Percentiles rank a stretch among this genome's conserved stretches.
Evolutionary conservation across 495 filamentous ascomycete species (phyloP).

Genomic region (Neurospora sp.): DNA sequence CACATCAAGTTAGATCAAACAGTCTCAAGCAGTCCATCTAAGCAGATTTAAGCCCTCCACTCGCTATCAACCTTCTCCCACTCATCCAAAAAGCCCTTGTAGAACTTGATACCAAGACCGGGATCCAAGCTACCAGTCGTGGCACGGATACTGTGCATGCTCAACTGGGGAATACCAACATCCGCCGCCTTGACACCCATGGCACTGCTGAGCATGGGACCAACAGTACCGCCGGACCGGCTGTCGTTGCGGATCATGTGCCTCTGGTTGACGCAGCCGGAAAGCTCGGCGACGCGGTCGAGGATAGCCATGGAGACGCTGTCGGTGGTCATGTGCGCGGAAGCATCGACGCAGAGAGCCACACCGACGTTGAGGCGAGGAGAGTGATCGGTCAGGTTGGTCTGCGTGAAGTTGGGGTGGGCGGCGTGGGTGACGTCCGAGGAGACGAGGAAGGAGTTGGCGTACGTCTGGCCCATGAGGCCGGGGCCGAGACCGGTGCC

Average conservation of each 20-base stretch:
- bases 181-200: constrained; percentile 84
- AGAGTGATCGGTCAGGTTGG: constrained; percentile 75
- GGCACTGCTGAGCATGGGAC: constrained; percentile 71
- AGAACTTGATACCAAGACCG: constrained; percentile 76
- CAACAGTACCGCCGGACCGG: constrained; percentile 85
- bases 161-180: constrained; percentile 83
- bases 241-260: constrained; percentile 94
- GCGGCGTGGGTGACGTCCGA: constrained; percentile 92
- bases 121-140: constrained; percentile 83
- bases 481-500: constrained; percentile 39
- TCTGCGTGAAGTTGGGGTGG: constrained; percentile 80
- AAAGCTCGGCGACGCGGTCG: constrained; percentile 60
- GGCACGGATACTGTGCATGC: constrained; percentile 90
- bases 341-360: constrained; percentile 73
- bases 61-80: constrained; percentile 82
- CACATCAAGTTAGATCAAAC: background rate
- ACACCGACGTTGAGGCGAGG: constrained; percentile 87
- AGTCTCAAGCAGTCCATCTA: background rate
- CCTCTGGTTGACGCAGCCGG: constrained; percentile 61
- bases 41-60: constrained; percentile 38
- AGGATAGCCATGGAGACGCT: constrained; percentile 68
- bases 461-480: constrained; percentile 71
- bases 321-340: constrained; percentile 90
- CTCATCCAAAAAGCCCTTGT: constrained; percentile 80
- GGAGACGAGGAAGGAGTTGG: constrained; percentile 85